A percentile compares a stretch with the other conserved stretches of the same genome.
phyloP scores from a whole-genome alignment of 768 basidiomycete genomes.

The Asterophora parasitica region DNA sequence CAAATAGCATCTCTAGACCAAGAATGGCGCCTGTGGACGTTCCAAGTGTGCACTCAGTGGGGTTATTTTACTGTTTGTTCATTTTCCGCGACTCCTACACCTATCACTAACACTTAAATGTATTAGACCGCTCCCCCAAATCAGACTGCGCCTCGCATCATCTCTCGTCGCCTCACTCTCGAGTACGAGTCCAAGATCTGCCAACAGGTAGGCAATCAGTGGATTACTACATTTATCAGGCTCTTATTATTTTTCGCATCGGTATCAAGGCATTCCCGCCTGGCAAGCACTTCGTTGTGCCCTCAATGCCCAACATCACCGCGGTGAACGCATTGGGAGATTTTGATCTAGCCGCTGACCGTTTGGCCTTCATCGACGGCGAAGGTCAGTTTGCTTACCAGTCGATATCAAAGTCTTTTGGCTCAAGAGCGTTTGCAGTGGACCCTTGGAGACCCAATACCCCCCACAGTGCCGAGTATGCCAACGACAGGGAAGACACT shows the following conservation, averaged over 20 bases:
- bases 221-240: not conserved
- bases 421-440: constrained; percentile 34
- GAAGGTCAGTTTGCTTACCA: constrained; percentile 44
- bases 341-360: constrained; percentile 74
- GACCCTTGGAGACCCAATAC: constrained; percentile 91
- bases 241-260: not conserved
- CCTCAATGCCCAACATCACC: constrained; percentile 70
- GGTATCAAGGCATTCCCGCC: constrained; percentile 72
- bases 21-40: constrained; percentile 83
- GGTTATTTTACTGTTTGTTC: constrained; percentile 78
- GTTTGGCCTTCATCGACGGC: constrained; percentile 85
- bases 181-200: constrained; percentile 72
- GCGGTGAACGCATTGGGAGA: constrained; percentile 83
- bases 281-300: constrained; percentile 71
- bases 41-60: constrained; percentile 95
- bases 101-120: too few relatives aligned
- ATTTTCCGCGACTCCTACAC: not conserved
- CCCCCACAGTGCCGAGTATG: constrained; percentile 67
- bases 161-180: constrained; percentile 72
- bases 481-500: constrained; percentile 65
- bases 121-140: constrained; percentile 70
- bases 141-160: constrained; percentile 62
- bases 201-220: constrained; percentile 37
- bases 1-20: constrained; percentile 57
- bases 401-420: not conserved